Base-by-base conservation (phyloP, 2,329 filamentous ascomycete species). In the Tolypocladium paradoxum region DNA sequence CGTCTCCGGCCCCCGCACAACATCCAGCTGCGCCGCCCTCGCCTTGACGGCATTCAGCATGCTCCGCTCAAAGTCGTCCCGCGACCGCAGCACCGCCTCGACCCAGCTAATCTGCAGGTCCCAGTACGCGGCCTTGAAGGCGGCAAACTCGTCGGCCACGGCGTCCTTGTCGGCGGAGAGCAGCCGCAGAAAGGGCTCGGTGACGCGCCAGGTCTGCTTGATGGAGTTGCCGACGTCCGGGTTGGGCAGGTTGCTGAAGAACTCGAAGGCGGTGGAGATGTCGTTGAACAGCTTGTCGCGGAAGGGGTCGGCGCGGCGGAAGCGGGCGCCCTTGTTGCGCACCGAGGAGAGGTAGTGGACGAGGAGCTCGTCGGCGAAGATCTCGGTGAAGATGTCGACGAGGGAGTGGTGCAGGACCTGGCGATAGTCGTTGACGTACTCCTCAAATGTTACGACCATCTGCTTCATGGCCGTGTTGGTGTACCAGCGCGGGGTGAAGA, bases 51-150 rank as follows among this genome's bases (percentile, higher is more conserved):
- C 80, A 65, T 90, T 93, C 58, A 97, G 70, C 88, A 97, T 90
- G 55, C 82, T 80, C 60, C 92, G 78, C 69, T 97, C 93, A 71
- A 95, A 97, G 73, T 99, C 93, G 69, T 99, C 93, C 60, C 95
- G 78, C 2, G 84, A 78, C 60, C 91, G 80, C 58, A 99, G 67
- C 48, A 96, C 92, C 7, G 88, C 87, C 75, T 99, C 95, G 8
- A 99, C 90, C 93, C 93, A 99, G 47, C 84, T 86, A 55, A 97
- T 84, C 68, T 95, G 90, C 66, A 97, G 75, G 70, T 99, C 93
- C 88, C 92, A 96, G 69, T 96, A 96, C 47, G 82, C 78, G 38
- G 72, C 74, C 76, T 96, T 97, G 73, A 99, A 92, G 6, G 76
- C 73, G 61, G 86, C 86, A 64, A 95, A 97, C 1, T 88, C 84